Base-by-base conservation (phyloP, 1,284 basidiomycete genomes). In the Ceratobasidium theobromae region DNA sequence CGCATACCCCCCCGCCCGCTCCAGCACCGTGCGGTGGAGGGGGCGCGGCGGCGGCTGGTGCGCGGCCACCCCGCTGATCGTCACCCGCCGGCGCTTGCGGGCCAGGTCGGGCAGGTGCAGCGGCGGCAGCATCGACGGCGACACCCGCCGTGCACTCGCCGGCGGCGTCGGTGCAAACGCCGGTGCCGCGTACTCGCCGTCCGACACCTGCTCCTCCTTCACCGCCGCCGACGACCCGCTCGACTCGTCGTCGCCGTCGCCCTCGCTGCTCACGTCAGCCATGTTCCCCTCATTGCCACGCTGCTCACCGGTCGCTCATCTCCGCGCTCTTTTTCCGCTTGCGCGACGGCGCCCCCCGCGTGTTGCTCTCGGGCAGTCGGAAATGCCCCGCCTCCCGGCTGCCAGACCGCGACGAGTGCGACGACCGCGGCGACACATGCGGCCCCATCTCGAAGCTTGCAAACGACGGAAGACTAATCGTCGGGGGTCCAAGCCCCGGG, bases 51-150 rank as follows among this genome's bases (percentile, higher is more conserved):
- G 41, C 40, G 28, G 41, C 55, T 23, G 27, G 21, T 9, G 25
- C 8, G 27, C 55, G 11, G 55, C 55, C 11, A 48, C 55, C 4
- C 55, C 55, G 28, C 55, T 58, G 43, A 58, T 58, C 25, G 55
- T 58, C 6, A 58, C 55, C 18, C 55, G 55, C 14, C 55, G 55
- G 55, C 55, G 55, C 55, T 58, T 58, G 55, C 55, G 55, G 43
- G 55, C 55, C 11, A 33, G 25, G 25, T n/a, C 16, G 51, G 51
- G 53, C 35, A 46, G 28, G n/a, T 6, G 41, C 11, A 48, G 41
- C 18, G 55, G 55, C 16, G 40, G 55, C 2, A 58, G 55, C 11
- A 35, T 58, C 55, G 55, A 43, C 23, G 55, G 55, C 4, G 55
- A 46, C 2, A 58, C 55, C 6, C 55, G 55, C n/a, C 43, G 55